A percentile compares a stretch with the other conserved stretches of the same genome.
phyloP scores from a whole-genome alignment of 371 early-diverging fungal species.

The Mucor saturninus region DNA sequence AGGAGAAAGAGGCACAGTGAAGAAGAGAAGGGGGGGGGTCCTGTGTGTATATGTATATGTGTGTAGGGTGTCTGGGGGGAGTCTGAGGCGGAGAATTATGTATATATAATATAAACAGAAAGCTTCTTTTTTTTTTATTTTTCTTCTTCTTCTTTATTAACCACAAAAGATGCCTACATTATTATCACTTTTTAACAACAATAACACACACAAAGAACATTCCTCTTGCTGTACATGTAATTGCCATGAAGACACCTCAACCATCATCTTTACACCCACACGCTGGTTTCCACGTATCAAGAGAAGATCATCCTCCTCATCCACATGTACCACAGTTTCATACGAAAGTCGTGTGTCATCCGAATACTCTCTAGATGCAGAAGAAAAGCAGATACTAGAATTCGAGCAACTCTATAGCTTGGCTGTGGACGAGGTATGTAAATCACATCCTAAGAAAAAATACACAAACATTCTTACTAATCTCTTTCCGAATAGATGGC shows the following conservation, averaged over 20 bases:
- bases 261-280: constrained; percentile 15
- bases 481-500: constrained; percentile 5
- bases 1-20: background rate
- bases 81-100: too few species aligned
- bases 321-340: background rate
- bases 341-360: background rate
- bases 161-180: constrained; percentile 15
- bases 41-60: background rate
- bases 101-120: too few species aligned
- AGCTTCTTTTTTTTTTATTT: constrained; percentile 7
- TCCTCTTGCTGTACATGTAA: constrained; percentile 21
- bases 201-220: constrained; percentile 1
- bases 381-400: constrained; percentile 20
- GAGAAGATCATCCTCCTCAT: constrained; percentile 24
- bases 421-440: constrained; percentile 34
- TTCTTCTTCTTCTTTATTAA: constrained; percentile 5
- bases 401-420: constrained; percentile 18
- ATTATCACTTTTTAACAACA: constrained; percentile 13
- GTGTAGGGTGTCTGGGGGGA: too few species aligned
- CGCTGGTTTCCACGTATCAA: constrained; percentile 37
- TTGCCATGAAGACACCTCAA: constrained; percentile 3
- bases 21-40: constrained; percentile 2
- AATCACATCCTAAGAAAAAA: background rate
- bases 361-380: background rate
- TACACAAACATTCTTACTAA: background rate